Percentiles rank a stretch among this genome's conserved stretches.
Conservation (phyloP, 225 moss, liverwort and hornwort species). For the Straminergon stramineum region DNA sequence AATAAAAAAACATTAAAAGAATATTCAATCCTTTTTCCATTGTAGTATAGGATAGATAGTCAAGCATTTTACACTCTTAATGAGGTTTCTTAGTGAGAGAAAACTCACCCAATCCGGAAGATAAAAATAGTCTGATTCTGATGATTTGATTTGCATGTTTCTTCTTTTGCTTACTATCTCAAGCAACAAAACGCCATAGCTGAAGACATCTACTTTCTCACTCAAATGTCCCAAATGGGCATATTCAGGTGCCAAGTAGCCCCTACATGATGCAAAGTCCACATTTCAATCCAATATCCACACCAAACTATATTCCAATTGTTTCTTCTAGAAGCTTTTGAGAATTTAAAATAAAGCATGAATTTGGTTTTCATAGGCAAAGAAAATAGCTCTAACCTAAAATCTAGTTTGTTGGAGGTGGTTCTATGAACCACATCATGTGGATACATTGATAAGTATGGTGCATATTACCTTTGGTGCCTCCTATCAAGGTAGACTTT, state of each 20-base stretch:
- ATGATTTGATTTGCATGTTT: neutral
- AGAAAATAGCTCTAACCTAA: neutral
- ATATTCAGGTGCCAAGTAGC: constrained; percentile 20
- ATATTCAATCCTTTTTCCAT: neutral
- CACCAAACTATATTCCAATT: no score
- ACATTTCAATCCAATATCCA: neutral
- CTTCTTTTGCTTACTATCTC: neutral
- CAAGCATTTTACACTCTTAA: no score
- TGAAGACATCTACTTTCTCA: constrained; percentile 24
- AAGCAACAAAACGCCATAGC: neutral
- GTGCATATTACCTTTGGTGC: no score
- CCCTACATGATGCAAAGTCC: neutral
- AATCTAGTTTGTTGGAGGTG: accelerated
- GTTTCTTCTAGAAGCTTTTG: accelerated
- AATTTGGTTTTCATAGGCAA: no score
- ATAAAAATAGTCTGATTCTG: neutral
- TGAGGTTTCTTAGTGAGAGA: neutral
- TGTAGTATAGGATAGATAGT: neutral
- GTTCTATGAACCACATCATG: accelerated
- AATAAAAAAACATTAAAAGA: neutral
- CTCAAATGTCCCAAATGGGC: constrained; percentile 9
- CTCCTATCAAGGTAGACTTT: neutral
- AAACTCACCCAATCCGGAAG: constrained; percentile 9
- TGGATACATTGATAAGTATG: neutral
- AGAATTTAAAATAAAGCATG: neutral